Conservation (phyloP, 2,329 filamentous ascomycete species). For the Huntiella savannae region DNA sequence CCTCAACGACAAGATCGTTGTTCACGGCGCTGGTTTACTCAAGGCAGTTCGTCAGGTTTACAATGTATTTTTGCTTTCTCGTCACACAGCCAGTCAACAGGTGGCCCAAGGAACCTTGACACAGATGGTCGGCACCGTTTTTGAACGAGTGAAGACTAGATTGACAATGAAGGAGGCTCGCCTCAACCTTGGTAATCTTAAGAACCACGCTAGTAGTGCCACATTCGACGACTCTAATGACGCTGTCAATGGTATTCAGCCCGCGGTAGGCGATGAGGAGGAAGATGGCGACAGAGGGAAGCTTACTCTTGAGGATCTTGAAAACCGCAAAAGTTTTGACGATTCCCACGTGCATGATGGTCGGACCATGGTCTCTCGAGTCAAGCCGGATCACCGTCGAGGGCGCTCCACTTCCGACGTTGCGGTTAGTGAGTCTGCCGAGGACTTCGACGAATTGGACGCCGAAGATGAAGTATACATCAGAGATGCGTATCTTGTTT, state of each 20-base stretch:
- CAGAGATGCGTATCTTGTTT: conserved; percentile 90
- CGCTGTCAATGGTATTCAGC: conserved; percentile 18
- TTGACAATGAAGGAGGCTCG: conserved; percentile 75
- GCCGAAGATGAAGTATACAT: conserved; percentile 90
- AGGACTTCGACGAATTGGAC: conserved; percentile 43
- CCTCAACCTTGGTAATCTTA: conserved; percentile 34
- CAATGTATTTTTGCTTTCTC: conserved; percentile 93
- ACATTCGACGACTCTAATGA: conserved; percentile 23
- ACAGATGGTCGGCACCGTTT: conserved; percentile 97
- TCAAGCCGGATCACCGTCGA: conserved; percentile 28
- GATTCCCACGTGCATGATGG: conserved; percentile 48
- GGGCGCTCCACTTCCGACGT: conserved; percentile 33
- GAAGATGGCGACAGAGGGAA: conserved; percentile 26
- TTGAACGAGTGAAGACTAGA: conserved; percentile 77
- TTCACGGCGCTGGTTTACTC: conserved; percentile 84
- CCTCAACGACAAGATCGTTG: conserved; percentile 95
- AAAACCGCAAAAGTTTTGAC: conserved; percentile 49
- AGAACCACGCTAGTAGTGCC: conserved; percentile 31
- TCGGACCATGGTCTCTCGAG: conserved; percentile 45
- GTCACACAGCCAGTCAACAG: conserved; percentile 86
- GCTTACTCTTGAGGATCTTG: conserved; percentile 46
- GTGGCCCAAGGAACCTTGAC: conserved; percentile 92
- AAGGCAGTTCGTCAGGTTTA: conserved; percentile 97
- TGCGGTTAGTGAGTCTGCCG: conserved; percentile 32
- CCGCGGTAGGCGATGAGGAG: conserved; percentile 21